Conservation (phyloP, 108 stramenopile species). For the Pseudonitzschia multiseries region DNA sequence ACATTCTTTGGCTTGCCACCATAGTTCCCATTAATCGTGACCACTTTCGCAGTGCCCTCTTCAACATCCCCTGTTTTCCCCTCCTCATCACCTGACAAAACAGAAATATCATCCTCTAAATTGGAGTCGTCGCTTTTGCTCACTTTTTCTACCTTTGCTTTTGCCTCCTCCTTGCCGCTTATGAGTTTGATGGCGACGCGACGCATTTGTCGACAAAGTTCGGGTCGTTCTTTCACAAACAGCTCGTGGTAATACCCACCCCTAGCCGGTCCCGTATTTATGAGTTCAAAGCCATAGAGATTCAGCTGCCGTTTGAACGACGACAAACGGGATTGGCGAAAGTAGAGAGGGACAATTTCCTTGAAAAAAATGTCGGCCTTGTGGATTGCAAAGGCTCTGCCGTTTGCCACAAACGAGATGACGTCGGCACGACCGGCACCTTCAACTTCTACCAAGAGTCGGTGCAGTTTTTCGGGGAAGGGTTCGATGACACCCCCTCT, state of each 20-base stretch:
- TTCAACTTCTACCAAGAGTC: slow-evolving; percentile 65
- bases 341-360: slow-evolving; percentile 84
- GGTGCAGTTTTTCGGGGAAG: slow-evolving; percentile 67
- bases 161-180: slow-evolving; percentile 8
- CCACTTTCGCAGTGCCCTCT: no score
- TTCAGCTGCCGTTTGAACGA: slow-evolving; percentile 96
- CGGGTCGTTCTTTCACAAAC: slow-evolving; percentile 64
- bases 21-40: no score
- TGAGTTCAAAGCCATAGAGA: slow-evolving; percentile 78
- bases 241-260: slow-evolving; percentile 83
- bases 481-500: slow-evolving; percentile 61
- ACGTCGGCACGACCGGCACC: slow-evolving; percentile 63
- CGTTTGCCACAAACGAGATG: slow-evolving; percentile 71
- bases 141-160: neutral
- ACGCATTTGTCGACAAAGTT: slow-evolving; percentile 57
- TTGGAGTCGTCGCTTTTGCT: neutral
- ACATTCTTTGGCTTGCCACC: no score
- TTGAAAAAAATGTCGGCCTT: slow-evolving; percentile 67
- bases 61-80: no score
- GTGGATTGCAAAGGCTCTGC: slow-evolving; percentile 72
- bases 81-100: no score
- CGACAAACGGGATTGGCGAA: slow-evolving; percentile 83
- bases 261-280: slow-evolving; percentile 73
- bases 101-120: neutral
- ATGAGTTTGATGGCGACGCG: slow-evolving; percentile 65